Conservation (phyloP, 495 filamentous ascomycete species). For the Alectoria sarmentosa region DNA sequence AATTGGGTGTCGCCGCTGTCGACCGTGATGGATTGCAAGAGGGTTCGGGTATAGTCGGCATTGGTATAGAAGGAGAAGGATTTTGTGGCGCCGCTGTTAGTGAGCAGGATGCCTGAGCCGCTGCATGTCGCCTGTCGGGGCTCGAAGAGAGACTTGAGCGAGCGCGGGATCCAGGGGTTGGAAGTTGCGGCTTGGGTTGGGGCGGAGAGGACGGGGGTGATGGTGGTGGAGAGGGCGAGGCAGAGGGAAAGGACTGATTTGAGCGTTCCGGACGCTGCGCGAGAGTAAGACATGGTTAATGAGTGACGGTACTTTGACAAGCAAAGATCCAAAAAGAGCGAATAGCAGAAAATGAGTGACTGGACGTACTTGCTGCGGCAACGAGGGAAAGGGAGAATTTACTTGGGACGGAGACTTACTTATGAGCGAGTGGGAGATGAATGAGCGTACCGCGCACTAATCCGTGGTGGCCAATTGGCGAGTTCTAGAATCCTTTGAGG, state of each 20-base stretch:
- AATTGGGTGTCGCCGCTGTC: background rate
- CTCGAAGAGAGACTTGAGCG: slow-evolving; percentile 2
- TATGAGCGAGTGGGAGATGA: background rate
- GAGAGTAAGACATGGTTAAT: background rate
- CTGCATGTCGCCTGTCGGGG: background rate
- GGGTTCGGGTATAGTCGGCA: background rate
- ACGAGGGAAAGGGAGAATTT: background rate
- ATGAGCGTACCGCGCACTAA: background rate
- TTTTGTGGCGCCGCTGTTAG: background rate
- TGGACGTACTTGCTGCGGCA: background rate
- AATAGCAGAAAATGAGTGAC: background rate
- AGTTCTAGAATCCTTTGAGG: background rate
- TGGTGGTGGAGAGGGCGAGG: slow-evolving; percentile 1
- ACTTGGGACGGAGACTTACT: background rate
- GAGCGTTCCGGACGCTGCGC: background rate
- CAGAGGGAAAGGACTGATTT: slow-evolving; percentile 7
- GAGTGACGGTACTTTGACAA: background rate
- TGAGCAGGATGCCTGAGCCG: background rate
- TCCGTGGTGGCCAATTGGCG: background rate
- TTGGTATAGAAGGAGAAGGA: background rate
- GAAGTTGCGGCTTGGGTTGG: background rate
- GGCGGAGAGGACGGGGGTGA: slow-evolving; percentile 2
- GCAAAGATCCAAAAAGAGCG: slow-evolving; percentile 6
- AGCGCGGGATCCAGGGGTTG: background rate
- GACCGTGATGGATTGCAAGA: background rate